Evolutionary conservation across 2,329 filamentous ascomycete genomes (phyloP).

Genomic region (Fusarium bactridioides): DNA sequence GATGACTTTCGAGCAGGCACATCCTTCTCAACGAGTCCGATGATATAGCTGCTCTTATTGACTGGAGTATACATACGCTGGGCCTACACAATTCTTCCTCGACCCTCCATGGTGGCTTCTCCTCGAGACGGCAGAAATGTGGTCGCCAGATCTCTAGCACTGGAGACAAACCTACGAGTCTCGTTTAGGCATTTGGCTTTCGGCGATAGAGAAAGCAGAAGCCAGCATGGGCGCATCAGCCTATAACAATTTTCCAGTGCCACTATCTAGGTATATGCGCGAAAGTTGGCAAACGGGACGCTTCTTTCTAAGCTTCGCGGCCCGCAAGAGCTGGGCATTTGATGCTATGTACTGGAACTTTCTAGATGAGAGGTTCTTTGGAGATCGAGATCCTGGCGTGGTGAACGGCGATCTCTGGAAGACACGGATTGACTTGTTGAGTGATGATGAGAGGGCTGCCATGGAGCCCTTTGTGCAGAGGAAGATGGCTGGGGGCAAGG

Average conservation of each 20-base stretch:
- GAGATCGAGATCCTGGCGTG: slow-evolving; percentile 10
- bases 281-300: slow-evolving; percentile 23
- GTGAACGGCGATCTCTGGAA: slow-evolving; percentile 38
- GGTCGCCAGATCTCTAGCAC: background rate
- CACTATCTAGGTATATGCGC: slow-evolving; percentile 47
- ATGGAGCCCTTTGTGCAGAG: slow-evolving; percentile 45
- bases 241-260: background rate
- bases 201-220: background rate
- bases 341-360: background rate
- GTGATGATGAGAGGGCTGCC: slow-evolving; percentile 27
- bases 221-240: background rate
- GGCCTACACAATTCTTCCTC: background rate
- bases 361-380: slow-evolving; percentile 37
- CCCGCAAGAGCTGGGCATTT: background rate
- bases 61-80: background rate
- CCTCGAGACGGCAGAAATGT: background rate
- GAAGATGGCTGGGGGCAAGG: slow-evolving; percentile 43
- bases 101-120: background rate
- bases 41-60: background rate
- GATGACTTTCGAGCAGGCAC: slow-evolving; percentile 46
- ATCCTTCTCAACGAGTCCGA: background rate
- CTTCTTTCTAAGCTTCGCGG: background rate
- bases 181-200: background rate
- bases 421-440: slow-evolving; percentile 42
- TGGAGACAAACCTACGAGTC: background rate